phyloP scores from a whole-genome alignment of 1,284 basidiomycete genomes.

The Apiotrichum akiyoshidainum region DNA sequence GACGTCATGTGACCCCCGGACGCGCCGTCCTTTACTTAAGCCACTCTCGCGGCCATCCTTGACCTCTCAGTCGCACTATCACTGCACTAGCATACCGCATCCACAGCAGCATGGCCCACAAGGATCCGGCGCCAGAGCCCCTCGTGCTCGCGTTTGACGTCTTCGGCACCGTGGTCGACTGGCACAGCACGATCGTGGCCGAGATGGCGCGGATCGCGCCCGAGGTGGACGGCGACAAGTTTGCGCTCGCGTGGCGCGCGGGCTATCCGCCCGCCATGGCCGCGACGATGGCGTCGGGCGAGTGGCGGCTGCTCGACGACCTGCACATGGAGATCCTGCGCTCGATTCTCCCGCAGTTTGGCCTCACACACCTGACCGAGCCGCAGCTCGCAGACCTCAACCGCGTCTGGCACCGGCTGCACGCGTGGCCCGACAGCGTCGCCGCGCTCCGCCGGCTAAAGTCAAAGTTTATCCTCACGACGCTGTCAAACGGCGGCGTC shows the following conservation, averaged over 20 bases:
- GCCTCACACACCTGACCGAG: neutral
- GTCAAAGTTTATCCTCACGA: slow-evolving; percentile 10
- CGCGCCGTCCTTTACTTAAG: no score
- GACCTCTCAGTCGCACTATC: no score
- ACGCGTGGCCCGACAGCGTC: slow-evolving; percentile 12
- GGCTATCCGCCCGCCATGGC: slow-evolving; percentile 14
- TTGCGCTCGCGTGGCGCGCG: slow-evolving; percentile 13
- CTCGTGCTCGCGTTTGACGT: slow-evolving; percentile 17
- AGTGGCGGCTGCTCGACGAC: slow-evolving; percentile 12
- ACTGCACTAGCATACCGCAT: no score
- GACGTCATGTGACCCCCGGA: no score
- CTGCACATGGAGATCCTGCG: slow-evolving; percentile 16
- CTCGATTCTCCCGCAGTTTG: slow-evolving; percentile 4
- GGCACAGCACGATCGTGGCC: slow-evolving; percentile 13
- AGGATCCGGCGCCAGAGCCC: neutral
- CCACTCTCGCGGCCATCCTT: no score
- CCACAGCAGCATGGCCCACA: neutral
- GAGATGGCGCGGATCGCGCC: slow-evolving; percentile 7
- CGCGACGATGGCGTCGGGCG: slow-evolving; percentile 10
- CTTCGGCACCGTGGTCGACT: slow-evolving; percentile 21
- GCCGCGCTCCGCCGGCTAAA: slow-evolving; percentile 6
- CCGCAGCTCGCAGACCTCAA: slow-evolving; percentile 11
- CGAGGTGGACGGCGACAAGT: slow-evolving; percentile 7
- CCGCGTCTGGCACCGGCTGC: slow-evolving; percentile 14
- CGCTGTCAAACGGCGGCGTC: slow-evolving; percentile 17